phyloP scores from a whole-genome alignment of 108 stramenopile genomes.

The Mayamaea pseudoterrestris region DNA sequence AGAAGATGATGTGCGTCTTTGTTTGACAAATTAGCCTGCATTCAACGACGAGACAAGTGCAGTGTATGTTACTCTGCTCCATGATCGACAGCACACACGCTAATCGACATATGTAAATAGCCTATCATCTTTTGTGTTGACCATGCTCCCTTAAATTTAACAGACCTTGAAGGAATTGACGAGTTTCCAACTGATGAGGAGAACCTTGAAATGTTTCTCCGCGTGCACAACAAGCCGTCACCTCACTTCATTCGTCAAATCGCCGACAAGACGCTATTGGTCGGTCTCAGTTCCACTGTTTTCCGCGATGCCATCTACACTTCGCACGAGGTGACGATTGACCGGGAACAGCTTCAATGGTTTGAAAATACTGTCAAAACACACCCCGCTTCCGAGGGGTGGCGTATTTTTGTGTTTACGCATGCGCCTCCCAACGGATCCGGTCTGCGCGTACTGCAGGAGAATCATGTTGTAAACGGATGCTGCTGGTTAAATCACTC shows the following conservation, averaged over 20 bases:
- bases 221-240: conserved; percentile 44
- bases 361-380: conserved; percentile 57
- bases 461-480: conserved; percentile 81
- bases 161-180: conserved; percentile 89
- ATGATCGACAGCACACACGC: too few species aligned
- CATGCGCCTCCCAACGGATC: conserved; percentile 89
- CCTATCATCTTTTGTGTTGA: too few species aligned
- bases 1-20: too few species aligned
- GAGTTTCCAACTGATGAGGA: conserved; percentile 84
- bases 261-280: conserved; percentile 79
- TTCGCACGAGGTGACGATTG: conserved; percentile 88
- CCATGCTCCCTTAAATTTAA: too few species aligned
- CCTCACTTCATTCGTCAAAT: conserved; percentile 72
- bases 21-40: too few species aligned
- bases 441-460: conserved; percentile 83
- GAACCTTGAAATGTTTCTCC: conserved; percentile 66
- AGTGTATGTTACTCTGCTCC: too few species aligned
- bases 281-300: conserved; percentile 70
- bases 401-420: conserved; percentile 88
- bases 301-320: conserved; percentile 84
- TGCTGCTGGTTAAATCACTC: conserved; percentile 83
- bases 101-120: too few species aligned
- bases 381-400: conserved; percentile 72
- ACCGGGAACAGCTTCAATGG: conserved; percentile 83
- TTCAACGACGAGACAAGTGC: too few species aligned